Base-by-base conservation (phyloP, 306 rosid genomes). In the Cicer pinnatifidum region DNA sequence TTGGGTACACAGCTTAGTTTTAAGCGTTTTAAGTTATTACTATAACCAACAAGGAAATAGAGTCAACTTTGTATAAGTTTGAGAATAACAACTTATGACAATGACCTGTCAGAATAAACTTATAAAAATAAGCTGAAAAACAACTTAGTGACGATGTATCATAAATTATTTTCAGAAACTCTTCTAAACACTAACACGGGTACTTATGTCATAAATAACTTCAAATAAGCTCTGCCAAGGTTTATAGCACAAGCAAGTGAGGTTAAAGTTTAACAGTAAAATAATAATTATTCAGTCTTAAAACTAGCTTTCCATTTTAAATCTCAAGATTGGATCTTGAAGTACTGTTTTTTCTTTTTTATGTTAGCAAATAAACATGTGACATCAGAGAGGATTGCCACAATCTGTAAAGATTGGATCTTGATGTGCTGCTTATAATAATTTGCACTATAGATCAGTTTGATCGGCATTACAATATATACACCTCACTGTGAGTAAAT, bases 371-470 rank as follows among this genome's bases (percentile, higher is more conserved):
- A 28, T 28, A 28, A 28, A 28, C 35, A 28, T 28, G 35, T 28
- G 35, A 28, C 5, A 28, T 2, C 35, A 28, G 35, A 28, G 35
- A 28, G 35, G 35, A 28, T 28, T 28, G 35, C 35, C 35, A 3
- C 35, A 28, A 3, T 3, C 35, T 28, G 35, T 28, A 3, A 28
- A 28, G 35, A 28, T 3, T 28, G 35, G 35, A 28, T 28, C 35
- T 28, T 33, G 62, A 71, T 13, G 58, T 45, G 78, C 58, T 46
- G 13, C 43, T 10, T 47, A 77, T 56, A 62, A 40, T 58, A 63
- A 43, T 54, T 63, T 72, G 61, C 43, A 71, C 56, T 11, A 72
- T 62, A 37, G 44, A 53, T 12, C 47, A 53, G 28, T 60, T 7
- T 28, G 50, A 66, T 8, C 54, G 15, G 9, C 17, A 76, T 35